Base-by-base conservation (phyloP, 2,329 filamentous ascomycete genomes). In the Fonsecaea monophora region DNA sequence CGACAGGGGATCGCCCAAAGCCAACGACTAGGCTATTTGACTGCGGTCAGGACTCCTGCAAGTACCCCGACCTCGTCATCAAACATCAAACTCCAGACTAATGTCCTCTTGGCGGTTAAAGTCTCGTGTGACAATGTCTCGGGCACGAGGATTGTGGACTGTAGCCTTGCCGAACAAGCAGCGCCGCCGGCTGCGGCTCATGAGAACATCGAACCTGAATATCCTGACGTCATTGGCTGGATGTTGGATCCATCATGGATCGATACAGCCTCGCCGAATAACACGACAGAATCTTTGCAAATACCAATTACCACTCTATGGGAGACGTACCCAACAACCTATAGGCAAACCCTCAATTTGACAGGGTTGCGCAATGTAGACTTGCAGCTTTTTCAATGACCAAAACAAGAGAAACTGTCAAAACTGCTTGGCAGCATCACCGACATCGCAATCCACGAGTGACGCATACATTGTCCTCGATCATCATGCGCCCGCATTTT, bases 151-250 rank as follows among this genome's bases (percentile, higher is more conserved):
- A 21, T 18, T 10, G 18, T 25, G 45, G 9, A 25, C 45, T 13
- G 18, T 25, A 10, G 18, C 18, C 45, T 50, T 21, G 45, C 9
- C 18, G 45, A 4, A 25, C 18, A 50, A 50, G 45, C 45, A 45
- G 13, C 9, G 15, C 42, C 3, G n/a, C 21, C 10, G 7, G 42
- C 5, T 13, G 2, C 15, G 10, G 9, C 15, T 18, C 40, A 1
- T 9, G 9, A 38, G 37, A 13, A 38, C 37, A 7, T 13, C 37
- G 3, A 10, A 38, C 13, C 9, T 13, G 13, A 18, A 48, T 48
- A 50, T 66, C 8, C 61, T 66, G 58, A 66, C 63, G 63, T 66
- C 63, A 66, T 66, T 66, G 58, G 63, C 18, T 57, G 58, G 63
- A 56, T 32, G n/a, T 10, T 32, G 25, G 18, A 48, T 48, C 63